These are phyloP conservation scores for Leishmania mexicana DNA, from an alignment of 208 protist species.

Conservation along the genomic window DNA sequence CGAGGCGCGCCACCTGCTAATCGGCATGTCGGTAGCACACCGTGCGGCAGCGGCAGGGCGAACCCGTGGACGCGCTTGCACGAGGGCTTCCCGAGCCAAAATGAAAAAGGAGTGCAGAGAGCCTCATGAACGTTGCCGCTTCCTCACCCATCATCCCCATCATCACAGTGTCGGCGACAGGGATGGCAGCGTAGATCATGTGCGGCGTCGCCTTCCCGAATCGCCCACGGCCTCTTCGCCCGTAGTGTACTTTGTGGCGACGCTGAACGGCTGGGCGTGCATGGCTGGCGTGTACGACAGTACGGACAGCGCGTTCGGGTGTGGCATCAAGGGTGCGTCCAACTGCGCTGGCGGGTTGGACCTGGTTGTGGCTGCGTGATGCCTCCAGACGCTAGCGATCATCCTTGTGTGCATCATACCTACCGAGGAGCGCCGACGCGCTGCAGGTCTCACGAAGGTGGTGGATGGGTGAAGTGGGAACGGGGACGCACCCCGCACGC, in stretches of 20 bases:
- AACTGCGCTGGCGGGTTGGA: constrained; percentile 23
- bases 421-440: neutral
- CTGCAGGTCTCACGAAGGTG: neutral
- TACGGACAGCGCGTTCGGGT: constrained; percentile 1
- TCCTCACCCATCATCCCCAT: constrained; percentile 54
- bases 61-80: constrained; percentile 9
- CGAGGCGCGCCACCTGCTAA: constrained; percentile 22
- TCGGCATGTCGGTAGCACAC: constrained; percentile 34
- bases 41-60: constrained; percentile 25
- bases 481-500: neutral
- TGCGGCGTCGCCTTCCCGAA: constrained; percentile 15
- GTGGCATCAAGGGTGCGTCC: neutral
- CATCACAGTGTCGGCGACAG: constrained; percentile 27
- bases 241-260: constrained; percentile 19
- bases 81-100: constrained; percentile 30
- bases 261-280: constrained; percentile 42
- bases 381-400: constrained; percentile 30
- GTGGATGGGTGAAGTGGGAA: neutral
- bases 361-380: constrained; percentile 44
- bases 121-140: constrained; percentile 33
- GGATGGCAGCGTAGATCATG: constrained; percentile 25
- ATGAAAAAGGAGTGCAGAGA: neutral
- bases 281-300: constrained; percentile 31
- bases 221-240: constrained; percentile 24
- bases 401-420: constrained; percentile 16